A percentile compares a stretch with the other conserved stretches of the same genome.
Evolutionary conservation across 2,329 filamentous ascomycete species (phyloP).

Genomic region (Calonectria pteridis): DNA sequence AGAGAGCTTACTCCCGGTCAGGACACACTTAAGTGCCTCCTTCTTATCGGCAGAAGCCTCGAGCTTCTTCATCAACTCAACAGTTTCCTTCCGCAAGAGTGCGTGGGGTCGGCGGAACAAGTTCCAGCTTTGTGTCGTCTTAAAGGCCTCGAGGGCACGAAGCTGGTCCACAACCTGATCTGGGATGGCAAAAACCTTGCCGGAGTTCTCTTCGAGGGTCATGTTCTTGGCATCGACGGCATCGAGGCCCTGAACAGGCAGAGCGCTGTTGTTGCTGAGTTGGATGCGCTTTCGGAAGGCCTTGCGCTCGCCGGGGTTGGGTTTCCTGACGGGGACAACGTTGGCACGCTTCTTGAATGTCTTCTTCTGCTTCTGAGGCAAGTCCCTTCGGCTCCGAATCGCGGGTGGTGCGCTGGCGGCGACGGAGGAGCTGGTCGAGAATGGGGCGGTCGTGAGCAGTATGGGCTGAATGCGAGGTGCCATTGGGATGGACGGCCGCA

Average conservation of each 20-base stretch:
- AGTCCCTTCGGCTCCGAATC: conserved; percentile 52
- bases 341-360: conserved; percentile 66
- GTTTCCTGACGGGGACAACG: conserved; percentile 64
- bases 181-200: conserved; percentile 77
- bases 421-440: conserved; percentile 52
- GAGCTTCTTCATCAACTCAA: conserved; percentile 76
- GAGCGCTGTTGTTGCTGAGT: conserved; percentile 93
- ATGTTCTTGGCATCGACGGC: conserved; percentile 70
- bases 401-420: conserved; percentile 46
- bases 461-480: conserved; percentile 50
- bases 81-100: conserved; percentile 82
- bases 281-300: conserved; percentile 89
- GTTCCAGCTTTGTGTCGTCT: conserved; percentile 88
- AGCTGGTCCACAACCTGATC: conserved; percentile 81
- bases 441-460: conserved; percentile 52
- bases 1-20: conserved; percentile 79
- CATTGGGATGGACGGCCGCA: conserved; percentile 50
- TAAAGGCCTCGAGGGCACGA: conserved; percentile 89
- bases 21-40: conserved; percentile 71
- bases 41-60: conserved; percentile 64
- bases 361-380: conserved; percentile 56
- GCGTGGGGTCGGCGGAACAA: conserved; percentile 86
- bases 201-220: conserved; percentile 67
- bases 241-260: conserved; percentile 78
- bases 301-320: conserved; percentile 84